Conservation (phyloP, 202 grass and related monocot species). For the Schoenoplectus triqueter region DNA sequence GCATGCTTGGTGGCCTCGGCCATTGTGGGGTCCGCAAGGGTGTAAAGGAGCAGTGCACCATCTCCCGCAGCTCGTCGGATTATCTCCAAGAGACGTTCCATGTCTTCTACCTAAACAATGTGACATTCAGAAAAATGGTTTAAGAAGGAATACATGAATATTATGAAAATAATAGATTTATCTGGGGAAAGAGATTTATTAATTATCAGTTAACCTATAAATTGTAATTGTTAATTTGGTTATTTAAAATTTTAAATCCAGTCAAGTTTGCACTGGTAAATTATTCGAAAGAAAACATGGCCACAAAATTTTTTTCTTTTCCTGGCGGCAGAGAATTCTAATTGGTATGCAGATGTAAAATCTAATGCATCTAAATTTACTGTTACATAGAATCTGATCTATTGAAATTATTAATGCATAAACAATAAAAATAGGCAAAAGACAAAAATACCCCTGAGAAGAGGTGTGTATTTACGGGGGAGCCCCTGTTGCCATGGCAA, state of each 20-base stretch:
- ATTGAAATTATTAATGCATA: background rate
- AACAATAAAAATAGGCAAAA: background rate
- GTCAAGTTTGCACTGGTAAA: background rate
- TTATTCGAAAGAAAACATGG: background rate
- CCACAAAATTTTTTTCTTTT: no score
- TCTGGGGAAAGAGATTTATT: background rate
- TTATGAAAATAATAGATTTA: background rate
- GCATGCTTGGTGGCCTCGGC: slow-evolving; percentile 63
- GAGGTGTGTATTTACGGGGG: slow-evolving; percentile 73
- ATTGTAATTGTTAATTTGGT: slow-evolving; percentile 1
- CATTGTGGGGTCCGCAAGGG: slow-evolving; percentile 80
- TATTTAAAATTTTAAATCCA: slow-evolving; percentile 12
- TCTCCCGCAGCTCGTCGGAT: slow-evolving; percentile 86
- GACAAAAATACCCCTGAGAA: slow-evolving; percentile 71
- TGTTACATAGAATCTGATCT: background rate
- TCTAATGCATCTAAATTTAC: background rate
- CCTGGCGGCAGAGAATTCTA: no score
- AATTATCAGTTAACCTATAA: background rate
- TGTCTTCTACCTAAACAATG: slow-evolving; percentile 61
- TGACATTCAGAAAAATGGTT: slow-evolving; percentile 32
- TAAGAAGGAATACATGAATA: background rate
- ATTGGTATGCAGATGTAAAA: background rate
- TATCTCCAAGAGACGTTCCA: slow-evolving; percentile 69
- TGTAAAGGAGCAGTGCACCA: slow-evolving; percentile 76
- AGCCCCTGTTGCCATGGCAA: slow-evolving; percentile 59